Evolutionary conservation across 345 rosid genomes (phyloP), one percentile per base, ranked within the genome.

Genomic region (Sisymbrium irio): DNA sequence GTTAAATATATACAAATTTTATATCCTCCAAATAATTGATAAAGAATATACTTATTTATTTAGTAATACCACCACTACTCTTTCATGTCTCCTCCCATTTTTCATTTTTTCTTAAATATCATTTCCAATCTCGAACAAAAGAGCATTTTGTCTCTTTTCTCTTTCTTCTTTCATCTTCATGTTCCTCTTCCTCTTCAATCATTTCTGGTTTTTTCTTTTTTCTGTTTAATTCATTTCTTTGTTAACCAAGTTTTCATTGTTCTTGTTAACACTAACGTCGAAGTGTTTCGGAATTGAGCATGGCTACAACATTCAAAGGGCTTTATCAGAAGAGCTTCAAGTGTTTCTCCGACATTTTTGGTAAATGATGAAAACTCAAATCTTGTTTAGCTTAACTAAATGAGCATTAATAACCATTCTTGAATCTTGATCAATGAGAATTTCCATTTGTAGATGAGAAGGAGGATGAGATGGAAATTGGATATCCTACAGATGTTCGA

Each of bases 401-500:
- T 37, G 15, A 17, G 15, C 15, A 55, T 54, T 4, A 35, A 30
- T 44, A 13, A 58, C 25, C 5, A 19, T 42, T 17, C 3, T 53
- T 46, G 18, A 15, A 41, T 69, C 12, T n/a, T 44, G 61, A 62
- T 67, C 64, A 56, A 30, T 39, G 35, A 32, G 7, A 32, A 32
- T 32, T 32, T 32, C 8, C 33, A 62, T 54, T 41, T 74, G 69
- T 79, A 93, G 97, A 84, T 78, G 92, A 81, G 33, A 1, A 67
- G 1, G 75, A 62, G 66, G 87, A 89, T 62, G 96, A 93, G 74
- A 79, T 93, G 86, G 96, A 88, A 78, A 93, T 93, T 78, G 97
- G 98, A 82, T 83, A 82, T 62, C 98, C 98, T 2, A 93, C 97
- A 17, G 96, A 93, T 83, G 97, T 93, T 15, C 89, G 88, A 77